Conservation (phyloP, 2,329 filamentous ascomycete species). For the Aureobasidium sp. region DNA sequence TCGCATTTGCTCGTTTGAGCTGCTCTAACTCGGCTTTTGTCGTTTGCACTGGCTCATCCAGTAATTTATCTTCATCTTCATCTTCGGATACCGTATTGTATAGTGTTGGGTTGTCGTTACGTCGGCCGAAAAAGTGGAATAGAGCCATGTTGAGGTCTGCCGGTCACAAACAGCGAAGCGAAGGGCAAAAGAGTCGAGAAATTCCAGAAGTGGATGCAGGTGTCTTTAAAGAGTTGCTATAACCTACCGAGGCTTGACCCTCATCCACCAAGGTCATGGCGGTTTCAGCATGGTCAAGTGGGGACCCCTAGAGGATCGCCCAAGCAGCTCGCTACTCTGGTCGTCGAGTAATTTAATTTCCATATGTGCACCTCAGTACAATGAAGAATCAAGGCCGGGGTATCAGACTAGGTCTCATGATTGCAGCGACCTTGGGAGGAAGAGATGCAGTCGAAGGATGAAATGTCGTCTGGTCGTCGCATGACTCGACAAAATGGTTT, state of each 20-base stretch:
- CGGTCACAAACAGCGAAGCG: neutral
- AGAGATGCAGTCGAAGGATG: too few species aligned
- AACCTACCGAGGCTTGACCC: neutral
- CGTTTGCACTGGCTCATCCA: neutral
- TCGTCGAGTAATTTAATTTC: neutral
- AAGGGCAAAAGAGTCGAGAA: neutral
- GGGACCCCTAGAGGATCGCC: slow-evolving; percentile 1
- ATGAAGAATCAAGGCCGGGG: too few species aligned
- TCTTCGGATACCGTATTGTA: slow-evolving; percentile 9
- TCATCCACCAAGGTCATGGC: slow-evolving; percentile 8
- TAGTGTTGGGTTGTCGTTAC: neutral
- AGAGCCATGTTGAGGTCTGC: neutral
- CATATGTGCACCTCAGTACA: too few species aligned
- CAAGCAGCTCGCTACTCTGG: neutral
- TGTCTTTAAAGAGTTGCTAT: neutral
- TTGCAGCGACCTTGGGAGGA: too few species aligned
- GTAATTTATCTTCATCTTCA: slow-evolving; percentile 11
- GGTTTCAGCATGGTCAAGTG: slow-evolving; percentile 5
- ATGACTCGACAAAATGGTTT: neutral
- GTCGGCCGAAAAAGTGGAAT: neutral
- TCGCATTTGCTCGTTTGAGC: slow-evolving; percentile 1
- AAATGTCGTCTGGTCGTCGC: too few species aligned
- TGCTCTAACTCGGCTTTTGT: neutral
- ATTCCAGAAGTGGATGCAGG: neutral
- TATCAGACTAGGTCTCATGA: too few species aligned